Conservation (phyloP, 2,329 filamentous ascomycete species). For the Elsinoe necatrix region DNA sequence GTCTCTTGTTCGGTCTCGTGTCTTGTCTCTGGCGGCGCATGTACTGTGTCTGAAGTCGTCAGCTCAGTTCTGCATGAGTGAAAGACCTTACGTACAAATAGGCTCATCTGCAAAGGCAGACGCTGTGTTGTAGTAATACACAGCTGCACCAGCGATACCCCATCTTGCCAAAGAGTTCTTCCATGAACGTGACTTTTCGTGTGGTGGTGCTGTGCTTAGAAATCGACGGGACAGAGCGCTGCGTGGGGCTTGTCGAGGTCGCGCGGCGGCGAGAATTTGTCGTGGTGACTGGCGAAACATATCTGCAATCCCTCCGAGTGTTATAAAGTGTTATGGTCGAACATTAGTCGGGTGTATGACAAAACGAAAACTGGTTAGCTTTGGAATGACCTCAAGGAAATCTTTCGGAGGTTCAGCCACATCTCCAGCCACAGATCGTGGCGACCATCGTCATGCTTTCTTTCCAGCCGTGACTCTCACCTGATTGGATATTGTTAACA, state of each 20-base stretch:
- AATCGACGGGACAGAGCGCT: slow-evolving; percentile 38
- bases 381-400: slow-evolving; percentile 14
- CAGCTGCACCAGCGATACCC: slow-evolving; percentile 62
- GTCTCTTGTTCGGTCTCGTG: slow-evolving; percentile 34
- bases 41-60: slow-evolving; percentile 24
- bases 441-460: background rate
- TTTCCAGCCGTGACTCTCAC: background rate
- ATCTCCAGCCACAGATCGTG: background rate
- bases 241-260: slow-evolving; percentile 33
- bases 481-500: background rate
- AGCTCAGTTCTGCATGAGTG: background rate
- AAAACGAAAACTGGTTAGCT: background rate
- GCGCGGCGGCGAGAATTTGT: slow-evolving; percentile 29
- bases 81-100: slow-evolving; percentile 48
- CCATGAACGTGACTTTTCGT: slow-evolving; percentile 67
- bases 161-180: slow-evolving; percentile 67
- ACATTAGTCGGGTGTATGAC: slow-evolving; percentile 1
- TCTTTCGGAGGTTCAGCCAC: slow-evolving; percentile 19
- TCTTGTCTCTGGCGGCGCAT: slow-evolving; percentile 34
- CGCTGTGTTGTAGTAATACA: slow-evolving; percentile 95
- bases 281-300: slow-evolving; percentile 49
- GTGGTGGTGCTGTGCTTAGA: slow-evolving; percentile 51
- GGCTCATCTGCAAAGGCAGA: slow-evolving; percentile 78
- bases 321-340: slow-evolving; percentile 3
- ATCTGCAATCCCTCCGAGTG: slow-evolving; percentile 15